Evolutionary conservation across 352 stramenopile genomes (phyloP).

Genomic region (Pythium phragmiticola): DNA sequence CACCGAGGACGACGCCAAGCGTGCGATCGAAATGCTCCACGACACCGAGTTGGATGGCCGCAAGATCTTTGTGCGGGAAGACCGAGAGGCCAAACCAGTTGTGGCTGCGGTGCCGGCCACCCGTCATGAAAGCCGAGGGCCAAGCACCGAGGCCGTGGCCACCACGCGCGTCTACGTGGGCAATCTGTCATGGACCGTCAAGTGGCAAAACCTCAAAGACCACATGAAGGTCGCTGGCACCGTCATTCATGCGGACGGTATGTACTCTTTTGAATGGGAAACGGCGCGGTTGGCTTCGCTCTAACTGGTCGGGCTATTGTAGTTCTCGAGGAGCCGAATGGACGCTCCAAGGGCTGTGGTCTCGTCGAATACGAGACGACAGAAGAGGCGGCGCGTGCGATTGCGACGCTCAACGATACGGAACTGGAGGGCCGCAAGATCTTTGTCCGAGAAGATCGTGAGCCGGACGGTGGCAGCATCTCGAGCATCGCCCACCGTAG

Average conservation of each 20-base stretch:
- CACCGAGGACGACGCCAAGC: conserved; percentile 70
- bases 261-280: not conserved
- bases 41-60: conserved; percentile 91
- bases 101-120: too few relatives aligned
- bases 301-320: not conserved
- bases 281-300: too few relatives aligned
- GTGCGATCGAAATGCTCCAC: conserved; percentile 87
- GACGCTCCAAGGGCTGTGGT: conserved; percentile 89
- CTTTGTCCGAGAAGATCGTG: conserved; percentile 86
- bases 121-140: not conserved
- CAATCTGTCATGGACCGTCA: conserved; percentile 92
- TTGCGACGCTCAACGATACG: conserved; percentile 90
- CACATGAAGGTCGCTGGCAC: conserved; percentile 89
- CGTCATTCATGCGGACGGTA: conserved; percentile 83
- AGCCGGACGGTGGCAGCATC: conserved; percentile 69
- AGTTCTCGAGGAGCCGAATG: conserved; percentile 80
- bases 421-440: conserved; percentile 91
- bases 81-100: conserved; percentile 69
- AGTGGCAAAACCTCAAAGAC: conserved; percentile 96
- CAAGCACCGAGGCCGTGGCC: not conserved
- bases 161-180: conserved; percentile 83
- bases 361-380: conserved; percentile 65
- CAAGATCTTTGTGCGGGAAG: conserved; percentile 94
- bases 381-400: conserved; percentile 84
- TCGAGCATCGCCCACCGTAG: conserved; percentile 49